phyloP scores from a whole-genome alignment of 2,329 filamentous ascomycete genomes.

The Setomelanomma holmii region DNA sequence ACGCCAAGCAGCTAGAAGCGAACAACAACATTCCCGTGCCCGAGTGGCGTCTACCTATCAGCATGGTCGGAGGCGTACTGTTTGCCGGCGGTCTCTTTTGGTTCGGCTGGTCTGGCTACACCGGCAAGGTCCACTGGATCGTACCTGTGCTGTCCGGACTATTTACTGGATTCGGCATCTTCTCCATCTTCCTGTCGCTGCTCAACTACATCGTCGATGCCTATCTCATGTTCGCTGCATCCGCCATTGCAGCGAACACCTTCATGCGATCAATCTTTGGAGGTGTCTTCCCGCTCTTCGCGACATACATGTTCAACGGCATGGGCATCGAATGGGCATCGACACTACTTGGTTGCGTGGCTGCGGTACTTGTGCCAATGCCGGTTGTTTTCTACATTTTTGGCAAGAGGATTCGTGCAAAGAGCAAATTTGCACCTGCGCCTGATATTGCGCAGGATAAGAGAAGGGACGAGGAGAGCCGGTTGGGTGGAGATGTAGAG shows the following conservation, averaged over 20 bases:
- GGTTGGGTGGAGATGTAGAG: slow-evolving; percentile 12
- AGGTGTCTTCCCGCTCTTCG: slow-evolving; percentile 62
- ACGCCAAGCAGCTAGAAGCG: slow-evolving; percentile 58
- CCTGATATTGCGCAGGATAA: slow-evolving; percentile 49
- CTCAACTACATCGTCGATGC: slow-evolving; percentile 68
- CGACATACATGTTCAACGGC: slow-evolving; percentile 62
- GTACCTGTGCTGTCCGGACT: slow-evolving; percentile 55
- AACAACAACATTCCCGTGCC: slow-evolving; percentile 61
- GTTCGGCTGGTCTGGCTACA: slow-evolving; percentile 55
- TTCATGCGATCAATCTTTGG: slow-evolving; percentile 60
- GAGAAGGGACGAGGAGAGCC: slow-evolving; percentile 42
- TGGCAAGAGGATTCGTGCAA: slow-evolving; percentile 53
- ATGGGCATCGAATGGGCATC: slow-evolving; percentile 59
- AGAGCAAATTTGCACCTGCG: slow-evolving; percentile 53
- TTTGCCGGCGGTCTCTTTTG: slow-evolving; percentile 49
- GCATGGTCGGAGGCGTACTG: slow-evolving; percentile 59
- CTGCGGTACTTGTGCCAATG: slow-evolving; percentile 52
- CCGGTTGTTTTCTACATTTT: slow-evolving; percentile 54
- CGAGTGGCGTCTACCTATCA: slow-evolving; percentile 64
- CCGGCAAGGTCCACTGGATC: slow-evolving; percentile 50
- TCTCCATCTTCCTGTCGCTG: slow-evolving; percentile 64
- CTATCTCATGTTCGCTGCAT: slow-evolving; percentile 64
- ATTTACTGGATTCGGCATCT: slow-evolving; percentile 64
- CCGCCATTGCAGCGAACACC: slow-evolving; percentile 63
- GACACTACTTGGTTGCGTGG: slow-evolving; percentile 55